Evolutionary conservation across 2,329 filamentous ascomycete species (phyloP).

Genomic region (Botrytis fabae): DNA sequence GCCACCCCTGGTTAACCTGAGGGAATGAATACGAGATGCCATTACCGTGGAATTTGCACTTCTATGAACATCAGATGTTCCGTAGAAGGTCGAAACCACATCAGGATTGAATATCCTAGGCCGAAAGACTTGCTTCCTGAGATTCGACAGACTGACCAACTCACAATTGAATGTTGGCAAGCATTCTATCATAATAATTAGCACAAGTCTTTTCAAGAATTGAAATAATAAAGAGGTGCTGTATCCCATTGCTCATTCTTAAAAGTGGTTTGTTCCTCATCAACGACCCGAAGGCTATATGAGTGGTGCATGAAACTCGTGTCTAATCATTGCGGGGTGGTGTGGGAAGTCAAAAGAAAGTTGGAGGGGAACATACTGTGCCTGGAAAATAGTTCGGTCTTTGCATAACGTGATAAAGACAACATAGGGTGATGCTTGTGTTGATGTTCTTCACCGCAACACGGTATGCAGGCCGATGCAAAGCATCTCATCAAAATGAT

Average conservation of each 20-base stretch:
- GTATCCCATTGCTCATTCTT: slow-evolving; percentile 16
- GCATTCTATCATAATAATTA: background rate
- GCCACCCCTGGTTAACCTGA: background rate
- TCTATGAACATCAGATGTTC: background rate
- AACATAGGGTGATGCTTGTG: background rate
- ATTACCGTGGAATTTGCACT: too few relatives aligned
- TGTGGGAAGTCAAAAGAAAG: background rate
- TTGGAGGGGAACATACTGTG: background rate
- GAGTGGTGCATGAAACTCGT: slow-evolving; percentile 98
- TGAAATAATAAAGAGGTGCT: background rate
- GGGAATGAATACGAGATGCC: background rate
- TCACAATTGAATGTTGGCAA: background rate
- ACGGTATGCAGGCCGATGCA: too few relatives aligned
- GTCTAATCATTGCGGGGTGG: slow-evolving; percentile 79
- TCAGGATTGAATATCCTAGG: too few relatives aligned
- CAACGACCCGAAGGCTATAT: slow-evolving; percentile 84
- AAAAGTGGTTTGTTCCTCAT: slow-evolving; percentile 65
- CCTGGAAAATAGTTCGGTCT: background rate
- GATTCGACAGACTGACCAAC: background rate
- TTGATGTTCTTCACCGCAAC: background rate
- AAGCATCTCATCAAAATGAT: background rate
- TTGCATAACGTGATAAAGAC: background rate
- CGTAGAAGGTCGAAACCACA: background rate
- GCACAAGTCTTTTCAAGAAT: background rate
- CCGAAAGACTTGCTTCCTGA: background rate